Evolutionary conservation across 2,329 filamentous ascomycete genomes (phyloP), one percentile per base, ranked within the genome.

Genomic region (Bimuria novae-zelandiae): DNA sequence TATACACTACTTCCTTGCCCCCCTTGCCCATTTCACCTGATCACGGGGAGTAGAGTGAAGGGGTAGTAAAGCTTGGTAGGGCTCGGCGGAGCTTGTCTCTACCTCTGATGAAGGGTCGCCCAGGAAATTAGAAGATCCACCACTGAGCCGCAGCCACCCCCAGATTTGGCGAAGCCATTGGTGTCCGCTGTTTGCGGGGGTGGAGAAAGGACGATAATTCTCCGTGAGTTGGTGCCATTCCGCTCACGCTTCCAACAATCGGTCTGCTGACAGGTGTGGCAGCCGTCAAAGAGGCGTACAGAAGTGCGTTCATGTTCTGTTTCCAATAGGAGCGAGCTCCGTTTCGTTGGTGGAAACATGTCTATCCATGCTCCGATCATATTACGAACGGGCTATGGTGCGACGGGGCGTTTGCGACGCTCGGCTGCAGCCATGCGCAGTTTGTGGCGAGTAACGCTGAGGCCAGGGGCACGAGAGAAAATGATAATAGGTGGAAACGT

Each of bases 41-140:
- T 21, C n/a, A n/a, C n/a, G n/a, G n/a, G n/a, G n/a, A n/a, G n/a
- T n/a, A n/a, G n/a, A n/a, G n/a, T n/a, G n/a, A n/a, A n/a, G n/a
- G n/a, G n/a, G n/a, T n/a, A n/a, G n/a, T n/a, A 56, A 65, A 60
- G 64, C 63, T 69, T 67, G 62, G 62, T 56, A 11, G 49, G 57
- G 8, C 62, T 68, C 51, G 62, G 66, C 62, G 54, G 62, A 52
- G 62, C 64, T 69, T 67, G 62, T 57, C 52, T 56, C 23, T 29
- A 56, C 53, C 27, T 44, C 30, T 55, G 53, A 67, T 64, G 61
- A 63, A 67, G 51, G 59, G 56, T 51, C 32, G 40, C 42, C 48
- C 51, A 57, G 51, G 52, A 56, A 56, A 60, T 61, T 53, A 61
- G 54, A 19, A 44, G 57, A 19, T 53, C 56, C 52, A 47, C 44